Base-by-base conservation (phyloP, 176 grass and related monocot genomes). In the Phragmites australis region DNA sequence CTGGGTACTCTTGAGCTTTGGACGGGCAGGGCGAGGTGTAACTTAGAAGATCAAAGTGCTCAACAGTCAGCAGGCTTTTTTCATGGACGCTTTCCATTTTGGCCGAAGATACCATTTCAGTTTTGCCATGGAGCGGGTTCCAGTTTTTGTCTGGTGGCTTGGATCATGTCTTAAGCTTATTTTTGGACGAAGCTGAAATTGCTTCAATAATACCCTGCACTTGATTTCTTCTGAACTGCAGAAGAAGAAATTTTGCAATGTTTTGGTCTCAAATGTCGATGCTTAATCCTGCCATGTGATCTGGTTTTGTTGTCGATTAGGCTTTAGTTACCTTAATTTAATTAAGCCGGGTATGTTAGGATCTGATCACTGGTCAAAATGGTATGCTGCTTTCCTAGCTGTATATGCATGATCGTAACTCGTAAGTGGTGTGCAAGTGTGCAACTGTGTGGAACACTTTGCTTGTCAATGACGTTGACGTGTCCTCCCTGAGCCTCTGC, bases 71-170 rank as follows among this genome's bases (percentile, higher is more conserved):
- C 39, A 76, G 19, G 54, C 8, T 16, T 76, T 81, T 65, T 83
- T 76, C 75, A 25, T 80, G 81, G 76, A 54, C 31, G 43, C 1
- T 22, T 45, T 68, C 70, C 60, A 61, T 66, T 52, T 52, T 10
- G 0, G 61, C 63, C 30, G 0, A 51, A 34, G 29, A 65, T 65
- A 51, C 31, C 18, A 40, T 84, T 53, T 48, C 70, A 62, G 39
- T 75, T 81, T 74, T 76, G 62, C 69, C 44, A 22, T 68, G 58
- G 81, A 79, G 48, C 41, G 21, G 73, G 52, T 60, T 84, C 76
- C 62, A 84, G 87, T 76, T 88, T 88, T 80, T 70, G 70, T 68
- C 37, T 27, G 52, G 31, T n/a, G 26, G 66, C 48, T 46, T 81
- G 77, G 87, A 76, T 39, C 45, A 81, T 80, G 41, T 34, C 67